Evolutionary conservation across 2,329 filamentous ascomycete species (phyloP).

Genomic region (Mycogone perniciosa): DNA sequence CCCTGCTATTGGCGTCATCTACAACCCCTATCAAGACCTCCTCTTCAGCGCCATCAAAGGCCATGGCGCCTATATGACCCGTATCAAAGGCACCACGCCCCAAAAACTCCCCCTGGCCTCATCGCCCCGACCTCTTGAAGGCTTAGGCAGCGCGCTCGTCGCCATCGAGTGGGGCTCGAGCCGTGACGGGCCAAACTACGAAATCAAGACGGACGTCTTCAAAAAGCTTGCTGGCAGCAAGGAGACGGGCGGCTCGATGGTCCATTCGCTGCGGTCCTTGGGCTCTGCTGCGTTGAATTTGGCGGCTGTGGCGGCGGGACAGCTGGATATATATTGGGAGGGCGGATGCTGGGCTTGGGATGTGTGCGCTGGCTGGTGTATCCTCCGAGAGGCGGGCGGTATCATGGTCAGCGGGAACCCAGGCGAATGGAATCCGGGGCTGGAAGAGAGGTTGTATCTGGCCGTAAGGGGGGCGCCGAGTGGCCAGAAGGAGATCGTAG

Average conservation of each 20-base stretch:
- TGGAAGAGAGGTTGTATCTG: constrained; percentile 57
- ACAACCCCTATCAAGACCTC: constrained; percentile 67
- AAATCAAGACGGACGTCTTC: constrained; percentile 62
- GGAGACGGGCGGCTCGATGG: constrained; percentile 65
- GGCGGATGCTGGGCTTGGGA: constrained; percentile 83
- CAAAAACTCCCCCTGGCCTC: constrained; percentile 35
- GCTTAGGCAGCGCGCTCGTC: constrained; percentile 58
- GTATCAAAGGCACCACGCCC: constrained; percentile 34
- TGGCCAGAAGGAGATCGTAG: constrained; percentile 55
- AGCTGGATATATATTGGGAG: constrained; percentile 74
- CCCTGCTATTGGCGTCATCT: constrained; percentile 67
- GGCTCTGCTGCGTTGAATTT: constrained; percentile 72
- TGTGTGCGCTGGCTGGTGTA: constrained; percentile 74
- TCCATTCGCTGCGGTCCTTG: constrained; percentile 63
- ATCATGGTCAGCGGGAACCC: constrained; percentile 67
- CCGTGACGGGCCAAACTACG: constrained; percentile 63
- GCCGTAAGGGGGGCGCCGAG: constrained; percentile 54
- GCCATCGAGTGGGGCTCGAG: constrained; percentile 69
- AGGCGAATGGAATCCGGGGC: constrained; percentile 58
- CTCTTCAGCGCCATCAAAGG: constrained; percentile 65
- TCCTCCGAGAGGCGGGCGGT: constrained; percentile 68
- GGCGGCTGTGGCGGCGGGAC: constrained; percentile 63
- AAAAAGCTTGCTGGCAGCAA: constrained; percentile 50
- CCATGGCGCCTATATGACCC: constrained; percentile 55
- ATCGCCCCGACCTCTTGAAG: constrained; percentile 49